Conservation (phyloP, 2,329 filamentous ascomycete species). For the Sclerotinia nivalis region DNA sequence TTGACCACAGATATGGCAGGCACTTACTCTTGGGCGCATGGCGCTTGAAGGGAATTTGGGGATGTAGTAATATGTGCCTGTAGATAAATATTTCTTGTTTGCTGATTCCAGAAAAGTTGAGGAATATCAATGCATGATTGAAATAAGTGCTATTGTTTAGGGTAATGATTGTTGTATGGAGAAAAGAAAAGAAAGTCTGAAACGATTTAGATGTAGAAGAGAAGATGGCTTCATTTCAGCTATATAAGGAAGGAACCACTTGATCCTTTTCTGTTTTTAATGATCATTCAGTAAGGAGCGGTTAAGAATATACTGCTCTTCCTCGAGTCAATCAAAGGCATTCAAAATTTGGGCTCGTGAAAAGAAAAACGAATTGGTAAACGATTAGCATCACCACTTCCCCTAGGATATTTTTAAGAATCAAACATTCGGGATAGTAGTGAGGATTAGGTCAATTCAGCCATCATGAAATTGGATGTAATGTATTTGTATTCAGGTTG, state of each 20-base stretch:
- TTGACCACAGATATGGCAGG: too few species aligned
- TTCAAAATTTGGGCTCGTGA: background rate
- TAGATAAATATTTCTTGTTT: background rate
- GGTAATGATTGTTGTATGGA: background rate
- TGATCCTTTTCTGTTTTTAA: background rate
- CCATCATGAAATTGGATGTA: slow-evolving; percentile 1
- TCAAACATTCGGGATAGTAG: background rate
- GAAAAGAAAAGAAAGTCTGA: background rate
- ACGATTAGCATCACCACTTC: background rate
- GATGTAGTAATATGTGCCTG: background rate
- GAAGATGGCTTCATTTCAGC: background rate
- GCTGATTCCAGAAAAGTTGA: background rate
- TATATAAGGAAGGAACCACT: background rate
- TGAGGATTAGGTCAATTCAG: background rate
- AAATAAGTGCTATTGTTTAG: background rate
- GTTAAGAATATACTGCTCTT: background rate
- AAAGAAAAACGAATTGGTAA: background rate
- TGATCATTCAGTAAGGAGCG: background rate
- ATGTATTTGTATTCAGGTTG: slow-evolving; percentile 19
- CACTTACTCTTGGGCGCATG: too few species aligned
- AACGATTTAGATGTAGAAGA: background rate
- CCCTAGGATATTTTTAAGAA: background rate
- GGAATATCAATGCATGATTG: background rate
- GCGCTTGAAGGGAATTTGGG: background rate
- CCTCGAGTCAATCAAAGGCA: background rate